A percentile compares a stretch with the other conserved stretches of the same genome.
Conservation (phyloP, 2,329 filamentous ascomycete genomes). For the Metarhizium guizhouense region DNA sequence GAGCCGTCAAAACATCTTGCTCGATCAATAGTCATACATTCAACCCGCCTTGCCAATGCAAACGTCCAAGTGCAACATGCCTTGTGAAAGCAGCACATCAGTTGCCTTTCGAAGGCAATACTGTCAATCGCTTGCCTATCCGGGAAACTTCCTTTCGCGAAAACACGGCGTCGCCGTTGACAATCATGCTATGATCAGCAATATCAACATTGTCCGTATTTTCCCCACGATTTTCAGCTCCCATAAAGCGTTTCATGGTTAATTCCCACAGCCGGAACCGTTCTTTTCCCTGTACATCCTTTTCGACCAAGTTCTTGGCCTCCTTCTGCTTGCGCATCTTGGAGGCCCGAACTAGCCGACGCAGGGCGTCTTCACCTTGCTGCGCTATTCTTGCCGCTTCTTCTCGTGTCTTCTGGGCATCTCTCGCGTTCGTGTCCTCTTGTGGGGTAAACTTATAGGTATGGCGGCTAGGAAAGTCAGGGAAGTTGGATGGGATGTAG, state of each 20-base stretch:
- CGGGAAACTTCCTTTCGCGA: constrained; percentile 45
- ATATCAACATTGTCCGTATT: constrained; percentile 37
- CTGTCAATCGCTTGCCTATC: constrained; percentile 30
- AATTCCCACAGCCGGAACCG: constrained; percentile 53
- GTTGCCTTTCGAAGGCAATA: constrained; percentile 13
- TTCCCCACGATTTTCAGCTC: constrained; percentile 19
- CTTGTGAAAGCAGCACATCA: background rate
- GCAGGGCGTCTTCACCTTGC: constrained; percentile 52
- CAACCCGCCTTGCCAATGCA: background rate
- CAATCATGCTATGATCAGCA: constrained; percentile 56
- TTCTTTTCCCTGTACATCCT: constrained; percentile 41
- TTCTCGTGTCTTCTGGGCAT: constrained; percentile 50
- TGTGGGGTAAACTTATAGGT: constrained; percentile 53
- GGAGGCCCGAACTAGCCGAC: constrained; percentile 49
- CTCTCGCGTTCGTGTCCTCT: constrained; percentile 34
- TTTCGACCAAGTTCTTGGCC: constrained; percentile 46
- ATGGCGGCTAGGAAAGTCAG: constrained; percentile 54
- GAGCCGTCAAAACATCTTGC: background rate
- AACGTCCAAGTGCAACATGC: background rate
- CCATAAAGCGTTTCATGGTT: constrained; percentile 49
- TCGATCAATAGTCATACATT: background rate
- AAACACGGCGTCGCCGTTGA: constrained; percentile 46
- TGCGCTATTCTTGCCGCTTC: constrained; percentile 51
- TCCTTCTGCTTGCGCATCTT: constrained; percentile 59
- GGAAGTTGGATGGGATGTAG: constrained; percentile 51